Evolutionary conservation across 768 basidiomycete species (phyloP), one percentile per base, ranked within the genome.

Genomic region (Boletus vermiculosoides): DNA sequence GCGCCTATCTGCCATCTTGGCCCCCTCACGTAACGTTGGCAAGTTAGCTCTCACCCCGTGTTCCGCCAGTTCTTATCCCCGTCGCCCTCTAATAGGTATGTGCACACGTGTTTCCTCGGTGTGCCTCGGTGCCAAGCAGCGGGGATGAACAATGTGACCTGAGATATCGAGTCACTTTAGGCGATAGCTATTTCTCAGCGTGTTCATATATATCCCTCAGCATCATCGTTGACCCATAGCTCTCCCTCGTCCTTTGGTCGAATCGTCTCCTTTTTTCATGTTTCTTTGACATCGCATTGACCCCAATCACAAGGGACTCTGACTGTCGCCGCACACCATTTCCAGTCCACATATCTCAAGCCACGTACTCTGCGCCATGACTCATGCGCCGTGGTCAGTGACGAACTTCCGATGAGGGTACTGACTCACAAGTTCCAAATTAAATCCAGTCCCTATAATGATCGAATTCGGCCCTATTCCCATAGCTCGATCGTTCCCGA

Each of bases 21-120:
- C 22, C 23, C 33, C 37, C 23, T 56, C 65, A 62, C 66, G 67
- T 67, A 66, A 69, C 51, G 28, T 42, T 50, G 44, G 45, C 45
- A 45, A 34, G 50, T 22, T 46, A 31, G 28, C 59, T 68, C 66
- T 46, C 66, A 68, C 65, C 65, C 57, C 44, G 39, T 31, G 13
- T 36, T 40, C 45, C 40, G n/a, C 20, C 25, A 42, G 47, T 41
- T 57, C 45, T 52, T 62, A 47, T 56, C 49, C 60, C 58, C 50
- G 50, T 57, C 33, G 1, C 44, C 40, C 57, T 57, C 40, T 37
- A 52, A 64, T 54, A 56, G 57, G 65, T 59, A 68, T 67, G 45
- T 45, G 31, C 22, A 53, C 65, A 66, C 57, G 65, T 64, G 58
- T 46, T 45, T 15, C 51, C 33, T 52, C 42, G 10, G 44, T 25